Base-by-base conservation (phyloP, 2,329 filamentous ascomycete genomes). In the Xylariaceae sp. region DNA sequence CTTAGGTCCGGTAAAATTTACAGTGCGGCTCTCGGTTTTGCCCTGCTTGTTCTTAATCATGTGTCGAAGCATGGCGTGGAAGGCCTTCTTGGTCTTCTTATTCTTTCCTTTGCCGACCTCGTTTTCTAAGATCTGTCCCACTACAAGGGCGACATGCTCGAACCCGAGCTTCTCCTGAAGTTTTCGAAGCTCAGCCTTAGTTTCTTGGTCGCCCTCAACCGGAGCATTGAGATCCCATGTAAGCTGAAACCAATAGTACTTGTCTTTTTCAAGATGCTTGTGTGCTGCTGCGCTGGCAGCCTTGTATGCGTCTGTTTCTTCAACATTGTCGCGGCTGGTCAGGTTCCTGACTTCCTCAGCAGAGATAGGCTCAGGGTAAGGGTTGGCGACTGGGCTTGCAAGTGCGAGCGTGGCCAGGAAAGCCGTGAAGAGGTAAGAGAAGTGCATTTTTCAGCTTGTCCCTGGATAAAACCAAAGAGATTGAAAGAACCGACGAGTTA, bases 371-470 rank as follows among this genome's bases (percentile, higher is more conserved):
- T 26, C 23, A 9, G 23, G 23, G 23, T 26, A 4, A 26, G 23
- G 9, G 48, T 20, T 47, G 26, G 52, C 41, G 10, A 62, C 44
- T 1, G 60, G 60, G 44, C 54, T 62, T 7, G 60, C 52, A 20
- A 60, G 42, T 18, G 51, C 40, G 19, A 60, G 41, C 2, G 60
- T 51, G 18, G 54, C 57, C 48, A 62, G 19, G 26, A 62, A 58
- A 47, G 52, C 45, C 4, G 54, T 53, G 41, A 62, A 18, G 40
- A 62, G 53, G 48, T 62, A 56, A 6, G 46, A 51, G 40, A 62
- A 46, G 46, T 50, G 53, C 60, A 62, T 62, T 37, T 10, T 60
- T 21, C 23, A 9, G 23, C 23, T 26, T 9, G 9, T 4, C 9
- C 23, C 9, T 4, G 23, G 9, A 9, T 26, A 26, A 26, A 26